Evolutionary conservation across 345 rosid genomes (phyloP), one percentile per base, ranked within the genome.

Genomic region (Lepidium didymum): DNA sequence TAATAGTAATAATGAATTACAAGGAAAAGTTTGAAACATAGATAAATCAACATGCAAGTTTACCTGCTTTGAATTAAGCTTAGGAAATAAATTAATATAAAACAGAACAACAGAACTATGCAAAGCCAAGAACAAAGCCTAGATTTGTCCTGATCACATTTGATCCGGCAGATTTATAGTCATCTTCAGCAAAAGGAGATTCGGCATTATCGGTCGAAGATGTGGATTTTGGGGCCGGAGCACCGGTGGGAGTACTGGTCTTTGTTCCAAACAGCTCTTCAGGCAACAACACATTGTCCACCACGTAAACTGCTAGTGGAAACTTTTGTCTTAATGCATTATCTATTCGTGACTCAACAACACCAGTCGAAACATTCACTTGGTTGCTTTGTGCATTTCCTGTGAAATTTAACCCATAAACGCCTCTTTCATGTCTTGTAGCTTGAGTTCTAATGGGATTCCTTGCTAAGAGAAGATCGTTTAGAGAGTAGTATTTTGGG

Each of bases 371-470:
- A n/a, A 91, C 88, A 37, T 88, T 91, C 40, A 85, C 83, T 80
- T 88, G 91, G 83, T 74, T 85, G 40, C 69, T 77, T 46, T 73
- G 72, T 14, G 56, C 57, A 35, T 29, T 35, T 4, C 87, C 84
- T 1, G 88, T 81, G 68, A 88, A 79, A 75, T 85, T 86, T 3
- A 86, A 84, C 11, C 88, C 93, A 25, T 29, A 77, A 8, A 21
- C 65, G 1, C 53, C 72, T 10, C 86, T 82, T 8, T 75, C 77
- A 7, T 75, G 68, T 53, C 82, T 80, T 0, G 82, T 72, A 53
- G 90, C 91, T 52, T 69, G 85, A 0, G 96, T 88, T 63, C 82
- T 66, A 2, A 83, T 81, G 0, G 96, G 96, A 80, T 91, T 86
- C 75, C 89, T 83, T 19, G 83, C 86, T 27, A 77, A 38, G 18